These are phyloP conservation scores for Rhizoclosmatium globosum DNA, from an alignment of 192 early-diverging fungal species.

Conservation along the genomic window DNA sequence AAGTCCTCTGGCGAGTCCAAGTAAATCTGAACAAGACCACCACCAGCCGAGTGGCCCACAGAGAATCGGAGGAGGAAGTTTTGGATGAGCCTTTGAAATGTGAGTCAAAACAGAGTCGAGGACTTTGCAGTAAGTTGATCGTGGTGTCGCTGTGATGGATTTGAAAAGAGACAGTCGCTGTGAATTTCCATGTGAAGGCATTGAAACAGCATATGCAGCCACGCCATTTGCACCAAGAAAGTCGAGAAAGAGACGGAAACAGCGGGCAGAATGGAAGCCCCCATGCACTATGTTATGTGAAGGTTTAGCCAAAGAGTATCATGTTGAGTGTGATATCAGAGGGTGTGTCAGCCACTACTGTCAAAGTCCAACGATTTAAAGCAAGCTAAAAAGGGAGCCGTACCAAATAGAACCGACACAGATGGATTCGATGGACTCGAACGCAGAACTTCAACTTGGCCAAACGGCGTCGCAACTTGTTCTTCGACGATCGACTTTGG, in stretches of 20 bases:
- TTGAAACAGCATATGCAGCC: background rate
- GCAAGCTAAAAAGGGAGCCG: no score
- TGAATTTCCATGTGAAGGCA: background rate
- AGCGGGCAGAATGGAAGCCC: background rate
- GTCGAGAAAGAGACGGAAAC: background rate
- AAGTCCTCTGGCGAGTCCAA: background rate
- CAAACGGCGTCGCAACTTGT: no score
- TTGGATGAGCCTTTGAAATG: background rate
- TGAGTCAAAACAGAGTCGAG: background rate
- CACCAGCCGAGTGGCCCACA: background rate
- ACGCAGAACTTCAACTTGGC: background rate
- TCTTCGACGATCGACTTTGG: background rate
- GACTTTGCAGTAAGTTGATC: background rate
- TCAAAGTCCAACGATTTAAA: no score
- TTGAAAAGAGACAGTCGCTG: background rate
- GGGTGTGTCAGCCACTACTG: no score
- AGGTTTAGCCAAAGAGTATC: no score
- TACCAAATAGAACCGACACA: background rate
- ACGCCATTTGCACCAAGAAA: background rate
- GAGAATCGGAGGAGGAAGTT: background rate
- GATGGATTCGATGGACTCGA: background rate
- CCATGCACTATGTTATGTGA: constrained; percentile 21
- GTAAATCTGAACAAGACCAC: background rate
- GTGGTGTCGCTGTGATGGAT: background rate
- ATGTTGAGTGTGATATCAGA: no score